Evolutionary conservation across 2,329 filamentous ascomycete genomes (phyloP), one percentile per base, ranked within the genome.

Genomic region (Stagonosporopsis rhizophila): DNA sequence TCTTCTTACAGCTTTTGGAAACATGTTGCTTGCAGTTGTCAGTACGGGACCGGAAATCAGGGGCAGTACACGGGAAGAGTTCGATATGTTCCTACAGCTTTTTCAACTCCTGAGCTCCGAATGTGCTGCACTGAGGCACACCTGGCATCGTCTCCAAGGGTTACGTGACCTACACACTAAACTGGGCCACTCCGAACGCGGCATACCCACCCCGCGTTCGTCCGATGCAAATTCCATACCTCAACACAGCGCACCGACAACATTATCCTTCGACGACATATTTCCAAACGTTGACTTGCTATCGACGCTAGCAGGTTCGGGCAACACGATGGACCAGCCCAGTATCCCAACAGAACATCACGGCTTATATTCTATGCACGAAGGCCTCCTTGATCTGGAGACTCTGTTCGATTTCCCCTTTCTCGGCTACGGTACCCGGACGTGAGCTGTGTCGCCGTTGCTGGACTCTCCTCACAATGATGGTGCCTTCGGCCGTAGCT

Each of bases 41-140:
- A 55, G 30, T 32, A 55, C 56, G 14, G 51, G 39, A 6, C 56
- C 56, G 1, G 27, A 19, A 19, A 51, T 55, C 12, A 23, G 56
- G 17, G 47, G 19, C 14, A 50, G 44, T 23, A 47, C 41, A 6
- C 32, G 56, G 2, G 39, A 55, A 12, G 56, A 59, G 38, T 55
- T 59, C 30, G 56, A 59, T 23, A 55, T 59, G 50, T 59, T 59
- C n/a, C 41, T 59, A 3, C 32, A 46, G 19, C 32, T 59, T 6
- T 59, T 59, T 25, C 51, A 59, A 27, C 22, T 45, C 12, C 44
- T 59, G 25, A 55, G 56, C 37, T 55, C 51, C 0, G 42, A 55
- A 6, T 54, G 51, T 34, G 35, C 50, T n/a, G 56, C 46, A n/a
- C 32, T 55, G 28, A 46, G 46, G 19, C 47, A 38, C 4, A 59